These are phyloP conservation scores for Hygrophorus pudorinus DNA, from an alignment of 768 basidiomycete genomes.

Conservation along the genomic window DNA sequence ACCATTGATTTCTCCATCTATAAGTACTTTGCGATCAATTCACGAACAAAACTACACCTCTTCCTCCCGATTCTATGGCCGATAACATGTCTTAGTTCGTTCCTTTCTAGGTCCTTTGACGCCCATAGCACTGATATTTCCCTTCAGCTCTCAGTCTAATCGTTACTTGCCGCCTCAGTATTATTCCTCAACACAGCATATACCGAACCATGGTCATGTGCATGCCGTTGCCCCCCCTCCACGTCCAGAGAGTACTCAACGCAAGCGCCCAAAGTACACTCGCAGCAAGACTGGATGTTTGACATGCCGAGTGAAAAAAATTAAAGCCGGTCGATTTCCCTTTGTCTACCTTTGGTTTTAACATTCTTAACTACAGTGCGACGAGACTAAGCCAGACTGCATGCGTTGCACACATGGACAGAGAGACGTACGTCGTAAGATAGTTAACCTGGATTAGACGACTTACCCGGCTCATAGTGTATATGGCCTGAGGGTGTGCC, in stretches of 20 bases:
- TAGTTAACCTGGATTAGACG: conserved; percentile 2
- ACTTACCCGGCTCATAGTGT: conserved; percentile 36
- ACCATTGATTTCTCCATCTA: conserved; percentile 6
- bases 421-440: conserved; percentile 49
- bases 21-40: conserved; percentile 9
- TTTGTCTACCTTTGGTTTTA: conserved; percentile 1
- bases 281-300: conserved; percentile 92
- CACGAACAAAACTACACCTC: conserved; percentile 21
- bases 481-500: conserved; percentile 80
- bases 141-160: conserved; percentile 26
- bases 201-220: conserved; percentile 25
- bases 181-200: conserved; percentile 32
- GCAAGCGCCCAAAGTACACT: conserved; percentile 88
- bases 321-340: conserved; percentile 57
- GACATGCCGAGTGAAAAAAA: conserved; percentile 90
- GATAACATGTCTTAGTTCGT: conserved; percentile 50
- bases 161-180: conserved; percentile 34
- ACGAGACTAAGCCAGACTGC: conserved; percentile 83
- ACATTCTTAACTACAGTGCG: conserved; percentile 46
- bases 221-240: conserved; percentile 41
- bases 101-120: conserved; percentile 4
- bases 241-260: conserved; percentile 40
- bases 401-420: conserved; percentile 81
- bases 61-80: conserved; percentile 35
- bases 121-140: conserved; percentile 10